phyloP scores from a whole-genome alignment of 768 basidiomycete species.

The Hygrocybe coccinea region DNA sequence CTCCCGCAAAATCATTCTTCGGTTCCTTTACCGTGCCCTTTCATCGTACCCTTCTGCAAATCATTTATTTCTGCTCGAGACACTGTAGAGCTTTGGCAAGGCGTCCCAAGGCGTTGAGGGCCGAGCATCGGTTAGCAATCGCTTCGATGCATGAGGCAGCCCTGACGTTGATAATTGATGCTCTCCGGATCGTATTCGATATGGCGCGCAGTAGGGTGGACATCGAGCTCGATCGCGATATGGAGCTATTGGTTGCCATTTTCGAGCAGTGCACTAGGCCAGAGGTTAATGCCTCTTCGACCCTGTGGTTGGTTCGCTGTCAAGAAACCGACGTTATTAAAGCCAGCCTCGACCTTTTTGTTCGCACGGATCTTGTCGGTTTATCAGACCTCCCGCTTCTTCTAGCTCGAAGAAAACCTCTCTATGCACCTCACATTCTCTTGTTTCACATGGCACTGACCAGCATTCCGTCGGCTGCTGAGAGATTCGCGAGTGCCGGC shows the following conservation, averaged over 20 bases:
- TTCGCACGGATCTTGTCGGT: slow-evolving; percentile 64
- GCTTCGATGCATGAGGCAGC: slow-evolving; percentile 57
- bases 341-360: slow-evolving; percentile 68
- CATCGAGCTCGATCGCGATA: slow-evolving; percentile 69
- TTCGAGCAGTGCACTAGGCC: slow-evolving; percentile 74
- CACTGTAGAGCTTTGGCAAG: slow-evolving; percentile 51
- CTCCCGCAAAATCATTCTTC: slow-evolving; percentile 69
- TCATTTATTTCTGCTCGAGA: slow-evolving; percentile 71
- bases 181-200: slow-evolving; percentile 58
- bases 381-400: slow-evolving; percentile 61
- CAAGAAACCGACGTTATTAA: slow-evolving; percentile 78
- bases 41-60: slow-evolving; percentile 75
- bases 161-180: slow-evolving; percentile 64
- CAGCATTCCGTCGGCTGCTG: slow-evolving; percentile 69
- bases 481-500: slow-evolving; percentile 80
- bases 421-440: slow-evolving; percentile 75
- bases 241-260: slow-evolving; percentile 77
- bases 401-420: slow-evolving; percentile 55
- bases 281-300: slow-evolving; percentile 63
- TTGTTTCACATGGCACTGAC: slow-evolving; percentile 84
- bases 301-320: slow-evolving; percentile 73
- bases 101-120: slow-evolving; percentile 47
- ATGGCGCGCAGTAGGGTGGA: slow-evolving; percentile 54
- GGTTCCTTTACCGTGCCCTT: slow-evolving; percentile 60
- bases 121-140: slow-evolving; percentile 59